Evolutionary conservation across 73 alveolate species (phyloP), one percentile per base, ranked within the genome.

Genomic region (Breviolum minutum): DNA sequence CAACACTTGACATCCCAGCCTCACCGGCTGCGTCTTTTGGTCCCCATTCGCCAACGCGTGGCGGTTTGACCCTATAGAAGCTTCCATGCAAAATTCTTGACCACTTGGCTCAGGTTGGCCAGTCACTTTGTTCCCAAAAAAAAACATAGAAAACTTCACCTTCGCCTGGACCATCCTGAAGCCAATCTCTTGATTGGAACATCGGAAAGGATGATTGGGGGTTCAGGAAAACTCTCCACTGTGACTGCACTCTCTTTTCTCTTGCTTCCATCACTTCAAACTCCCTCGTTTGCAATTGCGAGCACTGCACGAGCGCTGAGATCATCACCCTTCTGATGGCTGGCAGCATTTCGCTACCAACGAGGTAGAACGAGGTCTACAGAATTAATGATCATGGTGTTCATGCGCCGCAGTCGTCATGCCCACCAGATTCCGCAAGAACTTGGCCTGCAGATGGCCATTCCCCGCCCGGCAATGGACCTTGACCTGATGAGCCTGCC

Each of bases 341-440:
- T 40, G 54, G 54, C 54, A 40, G 54, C 54, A 40, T 40, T 40
- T 40, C 54, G 54, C 54, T 40, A 40, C 32, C 10, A 20, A 71
- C 19, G 26, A 8, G 81, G 40, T 8, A 20, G 40, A 71, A 20
- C 29, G 81, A 71, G 13, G 81, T 20, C 40, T 0, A 71, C 0
- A 20, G 32, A 20, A n/a, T 48, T 71, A 12, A n/a, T 8, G 12
- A 17, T 71, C 81, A 8, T 70, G 98, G 62, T 92, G 98, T 63
- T 92, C 98, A 74, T 81, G 73, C 60, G 91, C 89, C 91, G 83
- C 91, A 7, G 98, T 32, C 6, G 80, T 60, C 26, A 48, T 29
- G 48, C 32, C 87, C 66, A 92, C 90, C 17, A 92, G 98, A 48
- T 92, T 92, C 68, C 98, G 90, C 13, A 26, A 6, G 16, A 63